Conservation (phyloP, 257 asterid genomes). For the Solanum bulbocastanum region DNA sequence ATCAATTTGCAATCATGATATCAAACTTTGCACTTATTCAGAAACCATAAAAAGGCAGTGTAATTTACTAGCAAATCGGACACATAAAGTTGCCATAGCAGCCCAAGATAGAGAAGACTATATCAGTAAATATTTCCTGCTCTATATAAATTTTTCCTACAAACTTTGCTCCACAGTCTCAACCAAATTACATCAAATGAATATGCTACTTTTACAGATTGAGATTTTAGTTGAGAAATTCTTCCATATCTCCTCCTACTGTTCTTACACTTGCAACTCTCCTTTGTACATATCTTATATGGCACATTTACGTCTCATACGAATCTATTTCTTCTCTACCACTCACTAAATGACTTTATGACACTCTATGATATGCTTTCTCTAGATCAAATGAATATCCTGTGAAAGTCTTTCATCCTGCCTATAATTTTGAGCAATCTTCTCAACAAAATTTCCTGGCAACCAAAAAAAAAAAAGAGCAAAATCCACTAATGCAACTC, state of each 20-base stretch:
- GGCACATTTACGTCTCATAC: not conserved
- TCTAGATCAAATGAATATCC: not conserved
- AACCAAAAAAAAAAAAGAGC: not conserved
- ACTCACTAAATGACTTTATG: not conserved
- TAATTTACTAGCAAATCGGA: not conserved
- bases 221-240: not conserved
- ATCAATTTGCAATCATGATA: not conserved
- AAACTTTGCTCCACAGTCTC: not conserved
- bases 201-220: not conserved
- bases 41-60: not conserved
- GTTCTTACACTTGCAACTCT: not conserved
- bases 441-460: not conserved
- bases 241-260: not conserved
- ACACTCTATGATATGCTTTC: not conserved
- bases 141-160: not conserved
- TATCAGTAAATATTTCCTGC: not conserved
- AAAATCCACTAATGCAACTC: not conserved
- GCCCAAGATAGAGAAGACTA: not conserved
- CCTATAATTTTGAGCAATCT: not conserved
- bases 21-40: not conserved
- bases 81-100: not conserved
- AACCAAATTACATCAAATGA: not conserved
- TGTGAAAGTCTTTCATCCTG: not conserved
- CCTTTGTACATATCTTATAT: not conserved
- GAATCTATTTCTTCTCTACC: not conserved